phyloP scores from a whole-genome alignment of 768 basidiomycete species.

The Naganishia friedmannii region DNA sequence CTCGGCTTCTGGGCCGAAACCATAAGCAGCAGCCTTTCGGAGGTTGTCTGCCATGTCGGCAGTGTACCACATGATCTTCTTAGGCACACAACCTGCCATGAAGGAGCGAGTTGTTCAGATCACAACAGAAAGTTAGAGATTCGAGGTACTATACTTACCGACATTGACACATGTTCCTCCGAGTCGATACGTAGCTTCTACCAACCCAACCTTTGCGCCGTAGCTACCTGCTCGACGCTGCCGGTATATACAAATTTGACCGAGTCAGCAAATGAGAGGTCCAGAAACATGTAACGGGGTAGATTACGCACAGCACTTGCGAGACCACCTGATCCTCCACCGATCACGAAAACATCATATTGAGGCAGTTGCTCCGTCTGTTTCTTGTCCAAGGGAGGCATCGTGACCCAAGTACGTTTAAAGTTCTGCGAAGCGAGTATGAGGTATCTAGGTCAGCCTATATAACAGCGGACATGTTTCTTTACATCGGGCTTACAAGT shows the following conservation, averaged over 20 bases:
- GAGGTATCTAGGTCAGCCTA: no score
- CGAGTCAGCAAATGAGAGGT: background rate
- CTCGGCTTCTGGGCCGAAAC: slow-evolving; percentile 53
- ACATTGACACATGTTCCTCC: slow-evolving; percentile 99
- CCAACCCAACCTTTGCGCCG: slow-evolving; percentile 86
- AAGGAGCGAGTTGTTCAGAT: background rate
- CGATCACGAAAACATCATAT: slow-evolving; percentile 77
- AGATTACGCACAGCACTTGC: slow-evolving; percentile 68
- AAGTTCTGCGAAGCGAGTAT: slow-evolving; percentile 7
- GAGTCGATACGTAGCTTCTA: slow-evolving; percentile 70
- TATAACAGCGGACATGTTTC: no score
- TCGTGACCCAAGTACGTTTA: slow-evolving; percentile 31
- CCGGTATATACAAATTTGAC: background rate
- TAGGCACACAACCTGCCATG: slow-evolving; percentile 95
- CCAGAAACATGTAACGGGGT: no score
- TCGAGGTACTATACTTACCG: slow-evolving; percentile 58
- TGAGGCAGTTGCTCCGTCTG: slow-evolving; percentile 41
- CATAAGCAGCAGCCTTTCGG: slow-evolving; percentile 65
- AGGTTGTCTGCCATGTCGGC: slow-evolving; percentile 71
- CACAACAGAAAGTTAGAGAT: background rate
- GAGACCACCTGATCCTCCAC: slow-evolving; percentile 90
- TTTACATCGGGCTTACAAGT: background rate
- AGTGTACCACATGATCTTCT: slow-evolving; percentile 94
- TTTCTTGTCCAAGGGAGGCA: slow-evolving; percentile 46
- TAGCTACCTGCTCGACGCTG: slow-evolving; percentile 87